Evolutionary conservation across 495 filamentous ascomycete genomes (phyloP).

Genomic region (Jackrogersella minutella): DNA sequence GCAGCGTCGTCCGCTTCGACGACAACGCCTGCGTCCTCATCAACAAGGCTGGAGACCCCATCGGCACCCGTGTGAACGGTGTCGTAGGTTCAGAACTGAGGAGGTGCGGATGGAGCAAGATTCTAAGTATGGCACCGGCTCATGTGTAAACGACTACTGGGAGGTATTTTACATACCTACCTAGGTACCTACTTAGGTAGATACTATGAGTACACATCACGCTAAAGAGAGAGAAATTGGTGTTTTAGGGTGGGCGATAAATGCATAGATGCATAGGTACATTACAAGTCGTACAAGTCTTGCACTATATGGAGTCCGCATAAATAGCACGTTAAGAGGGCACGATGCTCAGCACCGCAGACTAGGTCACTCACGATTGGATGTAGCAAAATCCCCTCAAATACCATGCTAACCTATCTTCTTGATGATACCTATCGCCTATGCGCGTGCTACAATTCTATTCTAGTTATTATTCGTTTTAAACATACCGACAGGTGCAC

Average conservation of each 20-base stretch:
- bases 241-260: too few species aligned
- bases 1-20: conserved; percentile 89
- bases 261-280: not conserved
- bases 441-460: not conserved
- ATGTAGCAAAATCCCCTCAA: conserved; percentile 13
- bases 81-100: conserved; percentile 87
- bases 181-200: too few species aligned
- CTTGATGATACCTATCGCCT: not conserved
- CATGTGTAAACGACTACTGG: conserved; percentile 68
- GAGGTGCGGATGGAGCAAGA: conserved; percentile 94
- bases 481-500: not conserved
- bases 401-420: conserved; percentile 13
- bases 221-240: too few species aligned
- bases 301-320: conserved; percentile 38
- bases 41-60: conserved; percentile 95
- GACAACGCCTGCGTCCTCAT: conserved; percentile 98
- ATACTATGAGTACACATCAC: not conserved
- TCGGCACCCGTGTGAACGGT: conserved; percentile 91
- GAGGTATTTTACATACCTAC: not conserved
- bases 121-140: conserved; percentile 93
- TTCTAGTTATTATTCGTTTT: not conserved
- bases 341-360: not conserved
- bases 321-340: conserved; percentile 15
- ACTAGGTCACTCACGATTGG: not conserved
- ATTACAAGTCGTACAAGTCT: conserved; percentile 5